A percentile compares a stretch with the other conserved stretches of the same genome.
Conservation (phyloP, 2,329 filamentous ascomycete genomes). For the Camillea tinctor region DNA sequence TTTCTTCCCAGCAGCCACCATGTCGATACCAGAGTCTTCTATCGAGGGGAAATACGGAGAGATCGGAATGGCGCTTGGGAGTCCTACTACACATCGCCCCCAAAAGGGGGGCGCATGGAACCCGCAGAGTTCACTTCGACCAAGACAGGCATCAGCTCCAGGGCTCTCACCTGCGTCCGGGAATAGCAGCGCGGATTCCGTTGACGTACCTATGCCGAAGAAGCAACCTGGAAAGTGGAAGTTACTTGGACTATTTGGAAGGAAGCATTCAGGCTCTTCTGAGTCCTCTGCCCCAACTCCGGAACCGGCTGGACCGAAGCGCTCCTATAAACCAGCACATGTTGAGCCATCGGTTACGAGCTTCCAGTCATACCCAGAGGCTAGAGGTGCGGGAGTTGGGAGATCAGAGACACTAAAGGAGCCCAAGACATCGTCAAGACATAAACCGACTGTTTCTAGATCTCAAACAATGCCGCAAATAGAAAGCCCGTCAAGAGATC, state of each 20-base stretch:
- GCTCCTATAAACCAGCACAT: slow-evolving; percentile 14
- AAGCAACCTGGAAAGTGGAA: slow-evolving; percentile 58
- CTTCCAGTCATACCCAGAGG: slow-evolving; percentile 17
- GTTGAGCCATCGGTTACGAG: slow-evolving; percentile 10
- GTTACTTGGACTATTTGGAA: slow-evolving; percentile 56
- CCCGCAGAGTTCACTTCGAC: slow-evolving; percentile 14
- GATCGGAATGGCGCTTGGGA: slow-evolving; percentile 75
- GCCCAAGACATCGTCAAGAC: slow-evolving; percentile 34
- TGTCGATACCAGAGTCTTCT: slow-evolving; percentile 44
- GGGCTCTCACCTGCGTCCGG: slow-evolving; percentile 22
- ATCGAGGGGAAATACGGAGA: slow-evolving; percentile 40
- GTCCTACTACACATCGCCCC: slow-evolving; percentile 56
- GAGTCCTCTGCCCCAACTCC: slow-evolving; percentile 12
- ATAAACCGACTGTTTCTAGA: slow-evolving; percentile 44
- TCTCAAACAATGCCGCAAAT: slow-evolving; percentile 41
- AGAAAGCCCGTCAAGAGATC: slow-evolving; percentile 14
- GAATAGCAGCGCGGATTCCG: slow-evolving; percentile 19
- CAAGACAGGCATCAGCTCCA: slow-evolving; percentile 13
- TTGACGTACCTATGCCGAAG: slow-evolving; percentile 34
- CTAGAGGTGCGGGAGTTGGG: slow-evolving; percentile 15
- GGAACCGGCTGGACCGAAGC: slow-evolving; percentile 21
- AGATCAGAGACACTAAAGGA: slow-evolving; percentile 39
- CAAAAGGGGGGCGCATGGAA: slow-evolving; percentile 23
- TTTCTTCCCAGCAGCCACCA: slow-evolving; percentile 36
- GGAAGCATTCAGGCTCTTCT: slow-evolving; percentile 36